Evolutionary conservation across 257 asterid species (phyloP).

Genomic region (Misopates orontium): DNA sequence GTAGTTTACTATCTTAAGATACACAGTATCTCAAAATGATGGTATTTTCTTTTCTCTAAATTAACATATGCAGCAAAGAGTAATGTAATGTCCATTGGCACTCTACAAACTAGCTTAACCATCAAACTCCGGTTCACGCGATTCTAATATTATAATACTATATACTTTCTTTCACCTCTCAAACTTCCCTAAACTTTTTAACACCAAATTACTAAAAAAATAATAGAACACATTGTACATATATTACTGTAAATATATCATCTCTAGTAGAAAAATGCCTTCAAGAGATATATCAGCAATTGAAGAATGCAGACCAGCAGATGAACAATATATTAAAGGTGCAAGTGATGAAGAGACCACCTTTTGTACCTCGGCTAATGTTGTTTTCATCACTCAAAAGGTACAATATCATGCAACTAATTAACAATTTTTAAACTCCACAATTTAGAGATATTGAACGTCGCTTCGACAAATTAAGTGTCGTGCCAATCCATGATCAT

Average conservation of each 20-base stretch:
- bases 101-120: slow-evolving; percentile 49
- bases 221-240: neutral
- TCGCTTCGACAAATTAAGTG: too few relatives aligned
- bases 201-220: neutral
- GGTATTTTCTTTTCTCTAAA: slow-evolving; percentile 22
- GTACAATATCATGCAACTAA: slow-evolving; percentile 24
- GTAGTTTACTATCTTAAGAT: slow-evolving; percentile 5
- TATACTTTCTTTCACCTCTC: slow-evolving; percentile 14
- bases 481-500: neutral
- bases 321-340: slow-evolving; percentile 21
- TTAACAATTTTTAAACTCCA: neutral
- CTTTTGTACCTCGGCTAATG: slow-evolving; percentile 45
- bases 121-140: slow-evolving; percentile 36
- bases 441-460: too few relatives aligned
- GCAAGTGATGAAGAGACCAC: slow-evolving; percentile 22
- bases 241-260: neutral
- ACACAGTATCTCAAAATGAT: neutral
- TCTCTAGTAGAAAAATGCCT: slow-evolving; percentile 36
- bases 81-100: slow-evolving; percentile 29
- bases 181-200: neutral
- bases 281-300: slow-evolving; percentile 34
- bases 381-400: slow-evolving; percentile 53
- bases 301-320: slow-evolving; percentile 46
- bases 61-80: slow-evolving; percentile 11
- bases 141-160: slow-evolving; percentile 22